Evolutionary conservation across 1,284 basidiomycete genomes (phyloP), one percentile per base, ranked within the genome.

Genomic region (Polyporus tsugae): DNA sequence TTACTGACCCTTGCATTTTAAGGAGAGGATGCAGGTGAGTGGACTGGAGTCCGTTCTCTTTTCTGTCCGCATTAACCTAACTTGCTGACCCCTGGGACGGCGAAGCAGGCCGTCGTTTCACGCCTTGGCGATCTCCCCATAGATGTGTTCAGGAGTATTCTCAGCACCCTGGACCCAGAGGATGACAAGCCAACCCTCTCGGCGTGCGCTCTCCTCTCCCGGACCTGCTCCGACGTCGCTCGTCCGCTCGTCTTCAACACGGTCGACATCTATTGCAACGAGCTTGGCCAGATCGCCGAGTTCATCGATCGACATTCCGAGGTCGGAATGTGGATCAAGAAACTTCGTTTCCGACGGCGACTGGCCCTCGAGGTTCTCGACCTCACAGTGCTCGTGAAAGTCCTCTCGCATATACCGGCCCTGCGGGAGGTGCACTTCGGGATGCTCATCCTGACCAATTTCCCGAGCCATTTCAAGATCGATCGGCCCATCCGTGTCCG

Each of bases 171-270:
- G 3, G 49, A 53, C 11, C 25, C 49, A 33, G 49, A 53, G 2
- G 49, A 53, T 25, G 49, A 53, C 49, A 53, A 53, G 25, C 49
- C 29, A 25, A 53, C 49, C 29, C 29, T 53, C 49, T 53, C 25
- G 15, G 49, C 49, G 5, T 53, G 49, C 49, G 22, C 49, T 33
- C 49, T 25, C 49, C 49, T 46, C 44, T 46, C 44, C 44, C 44
- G 44, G 19, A 46, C 44, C 19, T 46, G 44, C 44, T 53, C 49
- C 29, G 11, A 53, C 13, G 49, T 53, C 25, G 49, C 49, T 4
- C 29, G 29, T 15, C 49, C 49, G 25, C 9, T 53, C 29, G 25
- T 53, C 49, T 53, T 53, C 49, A 29, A 25, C 6, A 53, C 25
- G 2, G 19, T 46, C 44, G 10, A 33, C 1, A 53, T 29, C 25